Conservation (phyloP, 139 green algal species). For the Deuterostichococcus epilithicus region DNA sequence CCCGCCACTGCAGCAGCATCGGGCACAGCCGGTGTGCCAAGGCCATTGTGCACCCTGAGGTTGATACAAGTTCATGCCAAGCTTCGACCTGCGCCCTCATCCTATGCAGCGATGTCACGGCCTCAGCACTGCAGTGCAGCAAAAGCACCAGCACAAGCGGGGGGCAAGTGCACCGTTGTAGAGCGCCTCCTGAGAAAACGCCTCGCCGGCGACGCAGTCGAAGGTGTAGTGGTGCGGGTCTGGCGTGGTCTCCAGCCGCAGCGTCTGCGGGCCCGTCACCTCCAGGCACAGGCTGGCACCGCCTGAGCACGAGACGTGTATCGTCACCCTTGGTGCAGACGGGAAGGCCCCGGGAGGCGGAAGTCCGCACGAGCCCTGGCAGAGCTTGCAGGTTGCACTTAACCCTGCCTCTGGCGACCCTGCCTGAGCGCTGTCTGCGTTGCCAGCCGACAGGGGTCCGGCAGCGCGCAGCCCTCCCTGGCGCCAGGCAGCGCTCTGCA, state of each 20-base stretch:
- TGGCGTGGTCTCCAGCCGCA: constrained; percentile 24
- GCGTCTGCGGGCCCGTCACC: constrained; percentile 4
- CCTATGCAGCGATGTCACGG: no score
- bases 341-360: neutral
- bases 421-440: neutral
- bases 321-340: neutral
- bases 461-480: neutral
- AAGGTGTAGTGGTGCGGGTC: constrained; percentile 43
- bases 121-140: no score
- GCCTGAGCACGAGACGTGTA: constrained; percentile 7
- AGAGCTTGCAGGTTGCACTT: neutral
- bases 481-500: no score
- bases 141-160: neutral
- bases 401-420: neutral
- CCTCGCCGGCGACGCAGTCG: constrained; percentile 32
- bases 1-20: constrained; percentile 39
- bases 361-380: neutral
- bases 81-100: no score
- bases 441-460: neutral
- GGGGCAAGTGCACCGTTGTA: constrained; percentile 19
- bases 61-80: no score
- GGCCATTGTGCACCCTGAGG: no score
- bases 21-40: no score
- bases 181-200: constrained; percentile 29
- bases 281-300: constrained; percentile 24